Evolutionary conservation across 805 yeast species (phyloP).

Genomic region (Teunomyces pallodes): DNA sequence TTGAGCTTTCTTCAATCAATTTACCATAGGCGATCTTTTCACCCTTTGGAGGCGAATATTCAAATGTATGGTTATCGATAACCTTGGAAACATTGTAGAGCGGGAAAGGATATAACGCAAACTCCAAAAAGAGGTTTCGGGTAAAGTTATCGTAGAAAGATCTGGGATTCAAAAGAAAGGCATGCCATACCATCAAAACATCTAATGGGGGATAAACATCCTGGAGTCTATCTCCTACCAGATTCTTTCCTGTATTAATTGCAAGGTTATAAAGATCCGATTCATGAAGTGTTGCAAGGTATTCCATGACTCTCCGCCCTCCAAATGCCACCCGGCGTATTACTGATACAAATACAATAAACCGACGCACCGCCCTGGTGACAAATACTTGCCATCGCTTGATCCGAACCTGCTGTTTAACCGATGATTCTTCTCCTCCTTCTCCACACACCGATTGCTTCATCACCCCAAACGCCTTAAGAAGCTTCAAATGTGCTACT

Average conservation of each 20-base stretch:
- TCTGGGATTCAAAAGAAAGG: constrained; percentile 19
- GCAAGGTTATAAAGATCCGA: not conserved
- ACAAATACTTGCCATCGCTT: constrained; percentile 22
- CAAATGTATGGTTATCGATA: constrained; percentile 12
- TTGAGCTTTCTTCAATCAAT: not conserved
- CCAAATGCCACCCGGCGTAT: not conserved
- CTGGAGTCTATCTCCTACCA: too few relatives aligned
- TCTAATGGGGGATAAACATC: constrained; percentile 20
- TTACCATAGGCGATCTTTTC: not conserved
- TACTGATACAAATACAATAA: constrained; percentile 19
- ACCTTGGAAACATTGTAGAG: constrained; percentile 7
- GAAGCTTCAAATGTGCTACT: constrained; percentile 21
- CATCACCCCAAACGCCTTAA: constrained; percentile 18
- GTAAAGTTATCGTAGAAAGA: constrained; percentile 13
- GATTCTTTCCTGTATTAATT: not conserved
- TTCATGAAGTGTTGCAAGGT: not conserved
- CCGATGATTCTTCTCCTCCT: too few relatives aligned
- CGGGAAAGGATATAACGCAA: constrained; percentile 19
- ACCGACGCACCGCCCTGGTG: constrained; percentile 21
- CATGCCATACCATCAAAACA: constrained; percentile 23
- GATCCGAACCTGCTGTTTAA: not conserved
- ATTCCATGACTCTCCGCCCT: too few relatives aligned
- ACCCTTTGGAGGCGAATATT: not conserved
- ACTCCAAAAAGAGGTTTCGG: constrained; percentile 14
- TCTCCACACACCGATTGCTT: constrained; percentile 11